Base-by-base conservation (phyloP, 1,284 basidiomycete species). In the Malassezia brasiliensis region DNA sequence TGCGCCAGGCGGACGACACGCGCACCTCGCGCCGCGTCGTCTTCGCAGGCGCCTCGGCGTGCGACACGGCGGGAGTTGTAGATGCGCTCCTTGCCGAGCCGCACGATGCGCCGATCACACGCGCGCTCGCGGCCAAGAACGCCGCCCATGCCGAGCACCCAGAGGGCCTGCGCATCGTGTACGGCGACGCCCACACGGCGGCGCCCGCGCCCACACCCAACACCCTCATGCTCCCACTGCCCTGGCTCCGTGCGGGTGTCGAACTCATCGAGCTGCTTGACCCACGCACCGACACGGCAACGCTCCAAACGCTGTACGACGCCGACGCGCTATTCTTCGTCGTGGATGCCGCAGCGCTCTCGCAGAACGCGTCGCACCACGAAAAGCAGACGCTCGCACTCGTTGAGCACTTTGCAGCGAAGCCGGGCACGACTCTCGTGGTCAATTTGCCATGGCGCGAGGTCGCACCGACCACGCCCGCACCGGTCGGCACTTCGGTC, bases 311-410 rank as follows among this genome's bases (percentile, higher is more conserved):
- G 20, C 41, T 68, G 47, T 63, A 66, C 54, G 56, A 52, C 22
- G 60, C 60, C 25, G 64, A 68, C 40, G 62, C 62, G 11, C 51
- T 58, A 1, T 44, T 58, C 14, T 56, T 66, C 41, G 59, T 68
- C 20, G 58, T 57, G 11, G 63, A 64, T 34, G 54, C 59, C 37
- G 60, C 57, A 25, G 56, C 62, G 5, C 53, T 68, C 50, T 50
- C 50, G 19, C 32, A 45, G n/a, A 30, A 17, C 5, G 12, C 25
- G 3, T 6, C 52, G 6, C 15, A 15, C 5, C 17, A 31, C 15
- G 19, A 17, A 6, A 15, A 45, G 8, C n/a, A 9, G 20, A 48
- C 53, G 12, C 54, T 62, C 28, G 52, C 55, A 25, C 61, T 66
- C 6, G 47, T 59, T 5, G 47, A 53, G 11, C 53, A 50, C n/a